phyloP scores from a whole-genome alignment of 192 early-diverging fungal genomes.

The Rhizophagus clarus region DNA sequence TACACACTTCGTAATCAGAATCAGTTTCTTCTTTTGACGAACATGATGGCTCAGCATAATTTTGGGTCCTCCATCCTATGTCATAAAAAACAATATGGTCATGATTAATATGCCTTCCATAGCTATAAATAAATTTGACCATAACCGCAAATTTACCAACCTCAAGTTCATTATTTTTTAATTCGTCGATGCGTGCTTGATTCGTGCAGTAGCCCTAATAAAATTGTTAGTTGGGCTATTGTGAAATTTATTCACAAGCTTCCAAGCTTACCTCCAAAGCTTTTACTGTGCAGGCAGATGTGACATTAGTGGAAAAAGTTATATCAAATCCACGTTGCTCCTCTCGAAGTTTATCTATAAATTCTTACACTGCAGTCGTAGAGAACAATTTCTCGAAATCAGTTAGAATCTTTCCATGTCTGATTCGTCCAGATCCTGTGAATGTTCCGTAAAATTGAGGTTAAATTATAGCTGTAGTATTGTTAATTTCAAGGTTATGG shows the following conservation, averaged over 20 bases:
- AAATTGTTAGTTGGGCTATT: slow-evolving; percentile 3
- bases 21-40: no score
- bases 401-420: slow-evolving; percentile 25
- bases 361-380: background rate
- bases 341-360: slow-evolving; percentile 27
- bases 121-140: slow-evolving; percentile 9
- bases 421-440: no score
- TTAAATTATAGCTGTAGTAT: no score
- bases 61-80: background rate
- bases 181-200: background rate
- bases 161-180: slow-evolving; percentile 5
- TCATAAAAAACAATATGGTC: background rate
- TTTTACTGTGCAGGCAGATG: slow-evolving; percentile 25
- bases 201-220: slow-evolving; percentile 7
- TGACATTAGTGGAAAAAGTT: slow-evolving; percentile 15
- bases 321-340: slow-evolving; percentile 21
- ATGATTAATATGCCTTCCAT: slow-evolving; percentile 1
- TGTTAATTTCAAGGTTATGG: no score
- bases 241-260: slow-evolving; percentile 13
- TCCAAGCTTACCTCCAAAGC: slow-evolving; percentile 19
- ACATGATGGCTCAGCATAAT: background rate
- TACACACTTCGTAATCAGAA: no score
- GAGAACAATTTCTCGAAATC: slow-evolving; percentile 30
- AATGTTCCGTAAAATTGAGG: no score
- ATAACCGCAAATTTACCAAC: slow-evolving; percentile 3